These are phyloP conservation scores for Immersiella caudata DNA, from an alignment of 495 filamentous ascomycete species.

Conservation along the genomic window DNA sequence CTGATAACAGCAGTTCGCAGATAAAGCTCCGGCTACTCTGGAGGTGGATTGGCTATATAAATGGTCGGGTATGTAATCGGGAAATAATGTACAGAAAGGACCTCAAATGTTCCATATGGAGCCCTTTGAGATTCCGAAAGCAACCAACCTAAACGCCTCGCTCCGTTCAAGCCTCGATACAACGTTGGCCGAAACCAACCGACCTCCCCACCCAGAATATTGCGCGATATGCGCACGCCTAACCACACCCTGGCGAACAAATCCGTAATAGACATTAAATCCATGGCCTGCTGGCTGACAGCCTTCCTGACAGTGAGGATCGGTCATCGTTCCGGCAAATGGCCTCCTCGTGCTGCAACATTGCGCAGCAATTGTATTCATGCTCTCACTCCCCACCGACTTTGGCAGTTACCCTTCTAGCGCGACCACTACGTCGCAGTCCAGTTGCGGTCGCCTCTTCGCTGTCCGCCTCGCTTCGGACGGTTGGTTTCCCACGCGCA, in stretches of 20 bases:
- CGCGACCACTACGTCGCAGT: conserved; percentile 37
- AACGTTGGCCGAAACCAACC: not conserved
- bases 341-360: not conserved
- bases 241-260: not conserved
- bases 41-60: not conserved
- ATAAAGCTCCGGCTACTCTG: not conserved
- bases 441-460: conserved; percentile 18
- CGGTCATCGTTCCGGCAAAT: not conserved
- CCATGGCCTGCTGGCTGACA: not conserved
- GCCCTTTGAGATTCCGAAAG: not conserved
- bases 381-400: conserved; percentile 6
- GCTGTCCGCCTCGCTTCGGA: not conserved
- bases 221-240: no score
- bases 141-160: not conserved
- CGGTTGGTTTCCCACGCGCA: conserved; percentile 4
- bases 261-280: not conserved
- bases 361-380: not conserved
- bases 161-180: not conserved
- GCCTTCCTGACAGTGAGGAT: not conserved
- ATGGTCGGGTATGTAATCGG: no score
- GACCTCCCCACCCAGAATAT: not conserved
- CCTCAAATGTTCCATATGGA: not conserved
- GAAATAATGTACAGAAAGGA: not conserved
- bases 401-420: conserved; percentile 35
- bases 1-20: no score